phyloP scores from a whole-genome alignment of 2,329 filamentous ascomycete genomes.

The Claviceps sp. region DNA sequence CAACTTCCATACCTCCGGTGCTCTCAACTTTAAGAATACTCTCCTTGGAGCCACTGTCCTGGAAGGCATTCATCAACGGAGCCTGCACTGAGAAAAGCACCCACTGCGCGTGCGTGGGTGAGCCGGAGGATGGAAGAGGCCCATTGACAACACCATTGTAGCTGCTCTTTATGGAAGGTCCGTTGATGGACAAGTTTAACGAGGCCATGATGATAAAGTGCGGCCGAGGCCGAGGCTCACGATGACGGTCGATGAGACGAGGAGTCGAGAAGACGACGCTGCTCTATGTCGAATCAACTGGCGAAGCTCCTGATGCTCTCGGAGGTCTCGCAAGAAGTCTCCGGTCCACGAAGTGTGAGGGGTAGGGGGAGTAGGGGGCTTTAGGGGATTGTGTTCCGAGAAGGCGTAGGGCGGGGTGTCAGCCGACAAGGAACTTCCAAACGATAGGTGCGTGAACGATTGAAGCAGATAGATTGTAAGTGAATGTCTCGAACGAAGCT shows the following conservation, averaged over 20 bases:
- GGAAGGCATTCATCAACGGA: conserved; percentile 84
- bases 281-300: neutral
- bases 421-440: neutral
- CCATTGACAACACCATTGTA: conserved; percentile 48
- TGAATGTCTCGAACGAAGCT: neutral
- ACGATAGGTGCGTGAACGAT: neutral
- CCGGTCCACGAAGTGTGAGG: too few relatives aligned
- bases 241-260: neutral
- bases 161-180: conserved; percentile 74
- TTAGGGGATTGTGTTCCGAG: neutral
- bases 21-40: conserved; percentile 90
- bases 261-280: neutral
- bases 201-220: conserved; percentile 49
- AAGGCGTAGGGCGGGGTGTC: neutral
- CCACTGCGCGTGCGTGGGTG: conserved; percentile 82
- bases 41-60: conserved; percentile 75
- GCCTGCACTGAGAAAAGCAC: conserved; percentile 87
- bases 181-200: conserved; percentile 66
- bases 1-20: conserved; percentile 54
- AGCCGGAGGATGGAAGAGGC: conserved; percentile 39
- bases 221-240: neutral
- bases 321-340: too few relatives aligned
- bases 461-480: neutral
- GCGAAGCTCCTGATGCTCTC: neutral
- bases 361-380: too few relatives aligned